phyloP scores from a whole-genome alignment of 2,329 filamentous ascomycete species.

The Fusarium piperis region DNA sequence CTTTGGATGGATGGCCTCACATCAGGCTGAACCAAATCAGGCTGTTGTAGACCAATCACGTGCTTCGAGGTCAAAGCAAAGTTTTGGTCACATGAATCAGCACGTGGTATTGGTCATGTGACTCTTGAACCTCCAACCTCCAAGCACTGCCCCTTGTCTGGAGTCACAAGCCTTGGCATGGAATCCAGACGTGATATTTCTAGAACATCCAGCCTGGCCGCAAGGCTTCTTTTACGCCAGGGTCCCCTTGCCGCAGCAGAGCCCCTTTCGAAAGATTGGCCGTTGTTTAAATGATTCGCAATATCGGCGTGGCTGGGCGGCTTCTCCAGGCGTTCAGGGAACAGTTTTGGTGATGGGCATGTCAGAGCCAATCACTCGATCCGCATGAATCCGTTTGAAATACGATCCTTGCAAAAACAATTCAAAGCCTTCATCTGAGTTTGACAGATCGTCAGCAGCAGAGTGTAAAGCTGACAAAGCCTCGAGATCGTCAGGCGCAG shows the following conservation, averaged over 20 bases:
- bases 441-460: neutral
- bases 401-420: neutral
- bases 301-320: conserved; percentile 7
- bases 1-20: conserved; percentile 30
- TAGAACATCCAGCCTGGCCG: neutral
- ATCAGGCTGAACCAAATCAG: conserved; percentile 39
- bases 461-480: neutral
- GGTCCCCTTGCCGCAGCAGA: conserved; percentile 2
- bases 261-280: conserved; percentile 6
- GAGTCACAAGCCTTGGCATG: neutral
- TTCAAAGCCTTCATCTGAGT: neutral
- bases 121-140: neutral
- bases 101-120: conserved; percentile 1
- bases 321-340: conserved; percentile 14
- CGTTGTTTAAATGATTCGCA: conserved; percentile 8
- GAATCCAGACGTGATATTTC: conserved; percentile 13
- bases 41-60: conserved; percentile 33
- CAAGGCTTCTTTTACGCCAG: conserved; percentile 1
- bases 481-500: conserved; percentile 4
- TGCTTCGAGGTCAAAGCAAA: neutral
- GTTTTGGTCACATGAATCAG: neutral
- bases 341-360: neutral
- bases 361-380: neutral
- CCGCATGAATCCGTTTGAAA: neutral
- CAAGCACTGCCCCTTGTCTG: conserved; percentile 5